Evolutionary conservation across 352 stramenopile species (phyloP), one percentile per base, ranked within the genome.

Genomic region (Blastocystis hominis): DNA sequence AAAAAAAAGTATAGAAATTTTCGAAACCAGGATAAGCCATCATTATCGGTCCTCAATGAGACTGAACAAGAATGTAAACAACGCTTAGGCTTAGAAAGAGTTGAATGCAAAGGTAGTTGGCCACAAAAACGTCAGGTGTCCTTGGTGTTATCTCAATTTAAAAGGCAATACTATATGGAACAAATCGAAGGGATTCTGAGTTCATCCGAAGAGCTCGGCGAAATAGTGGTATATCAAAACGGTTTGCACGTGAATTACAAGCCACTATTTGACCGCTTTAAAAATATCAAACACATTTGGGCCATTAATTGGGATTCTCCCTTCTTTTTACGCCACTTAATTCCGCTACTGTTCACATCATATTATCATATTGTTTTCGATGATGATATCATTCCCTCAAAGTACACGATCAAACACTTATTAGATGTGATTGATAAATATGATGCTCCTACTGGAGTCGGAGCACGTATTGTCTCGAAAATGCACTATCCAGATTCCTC

Each of bases 341-440:
- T 84, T 17, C 72, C 72, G 36, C 72, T 84, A 1, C 72, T 84
- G 10, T 84, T 84, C 36, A n/a, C 10, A 42, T 53, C 72, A 3
- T 42, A 47, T 5, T 84, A 66, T 64, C 50, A 84, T 68, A 66
- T 84, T 13, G 47, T 84, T 17, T 47, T 84, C 20, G 72, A 84
- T 64, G 72, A 84, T 24, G 72, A 84, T 24, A 84, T 84, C 17
- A 84, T 84, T 64, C 72, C 72, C 10, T 47, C 44, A 44, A 15
- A 47, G 17, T 34, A 84, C 50, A 84, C 72, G 15, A 44, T 84
- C 55, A 2, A 24, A 5, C 1, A 46, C 9, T 34, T 84, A 17
- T 34, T 84, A 10, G 20, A 24, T 20, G 24, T 17, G 2, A 64
- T 84, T n/a, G n/a, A 64, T 42, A 17, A 42, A n/a, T 66, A 40